Percentiles rank a stretch among this genome's conserved stretches.
Evolutionary conservation across 495 filamentous ascomycete genomes (phyloP).

Genomic region (Paragyromitra xinjiangensis): DNA sequence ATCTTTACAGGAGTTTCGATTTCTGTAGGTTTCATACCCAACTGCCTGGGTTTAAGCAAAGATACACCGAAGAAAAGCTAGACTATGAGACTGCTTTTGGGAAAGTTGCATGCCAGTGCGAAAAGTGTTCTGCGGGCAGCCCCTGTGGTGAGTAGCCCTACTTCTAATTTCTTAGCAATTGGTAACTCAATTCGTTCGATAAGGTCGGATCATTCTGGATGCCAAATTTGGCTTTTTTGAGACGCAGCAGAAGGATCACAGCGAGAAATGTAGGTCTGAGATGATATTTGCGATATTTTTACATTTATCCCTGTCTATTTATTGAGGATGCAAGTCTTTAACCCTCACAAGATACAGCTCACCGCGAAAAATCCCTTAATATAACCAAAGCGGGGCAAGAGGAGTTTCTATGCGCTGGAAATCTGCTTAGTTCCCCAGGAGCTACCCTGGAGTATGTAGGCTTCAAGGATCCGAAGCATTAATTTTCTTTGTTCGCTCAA

Average conservation of each 20-base stretch:
- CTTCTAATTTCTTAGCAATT: neutral
- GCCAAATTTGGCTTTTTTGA: slow-evolving; percentile 8
- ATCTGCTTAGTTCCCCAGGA: neutral
- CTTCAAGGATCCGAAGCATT: neutral
- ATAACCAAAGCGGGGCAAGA: neutral
- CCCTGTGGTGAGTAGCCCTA: neutral
- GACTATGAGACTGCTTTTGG: neutral
- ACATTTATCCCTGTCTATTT: neutral
- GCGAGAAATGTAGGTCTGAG: neutral
- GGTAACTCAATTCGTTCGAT: neutral
- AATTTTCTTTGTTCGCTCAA: neutral
- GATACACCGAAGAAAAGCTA: neutral
- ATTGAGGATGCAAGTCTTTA: neutral
- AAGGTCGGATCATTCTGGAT: slow-evolving; percentile 11
- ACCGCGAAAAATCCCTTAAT: neutral
- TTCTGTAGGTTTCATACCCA: neutral
- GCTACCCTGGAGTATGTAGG: neutral
- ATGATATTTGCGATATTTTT: neutral
- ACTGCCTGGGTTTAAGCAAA: neutral
- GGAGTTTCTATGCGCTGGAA: slow-evolving; percentile 2
- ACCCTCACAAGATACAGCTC: neutral
- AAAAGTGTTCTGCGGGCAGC: neutral
- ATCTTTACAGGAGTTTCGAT: neutral
- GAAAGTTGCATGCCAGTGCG: neutral
- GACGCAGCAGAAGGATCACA: neutral